These are phyloP conservation scores for Rhizophora apiculata DNA, from an alignment of 345 rosid species.

Conservation along the genomic window DNA sequence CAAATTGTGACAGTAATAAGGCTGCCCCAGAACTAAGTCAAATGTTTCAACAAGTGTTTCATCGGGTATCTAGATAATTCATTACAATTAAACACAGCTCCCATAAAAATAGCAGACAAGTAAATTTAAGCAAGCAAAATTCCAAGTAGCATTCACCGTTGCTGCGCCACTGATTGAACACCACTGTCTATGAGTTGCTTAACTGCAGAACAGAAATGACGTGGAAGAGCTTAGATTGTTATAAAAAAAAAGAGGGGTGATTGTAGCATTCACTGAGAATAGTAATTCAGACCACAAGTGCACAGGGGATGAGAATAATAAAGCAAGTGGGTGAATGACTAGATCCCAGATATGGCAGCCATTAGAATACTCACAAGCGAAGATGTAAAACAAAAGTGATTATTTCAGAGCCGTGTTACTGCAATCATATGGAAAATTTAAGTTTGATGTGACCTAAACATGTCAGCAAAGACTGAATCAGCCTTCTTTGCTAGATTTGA, in stretches of 20 bases:
- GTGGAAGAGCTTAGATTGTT: not conserved
- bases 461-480: no score
- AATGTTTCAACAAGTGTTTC: conserved; percentile 14
- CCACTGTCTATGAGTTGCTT: not conserved
- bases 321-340: not conserved
- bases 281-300: not conserved
- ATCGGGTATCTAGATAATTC: conserved; percentile 23
- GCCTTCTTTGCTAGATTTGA: no score
- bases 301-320: not conserved
- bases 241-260: not conserved
- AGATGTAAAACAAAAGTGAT: not conserved
- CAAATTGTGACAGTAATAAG: conserved; percentile 25
- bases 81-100: conserved; percentile 25
- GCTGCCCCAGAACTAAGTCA: conserved; percentile 30
- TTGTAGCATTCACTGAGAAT: not conserved
- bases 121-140: conserved; percentile 5
- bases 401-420: not conserved
- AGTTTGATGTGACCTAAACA: no score
- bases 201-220: not conserved
- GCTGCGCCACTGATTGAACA: not conserved
- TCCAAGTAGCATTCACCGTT: conserved; percentile 27
- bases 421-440: no score
- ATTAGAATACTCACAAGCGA: not conserved
- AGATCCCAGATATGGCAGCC: not conserved
- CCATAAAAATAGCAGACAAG: conserved; percentile 11